Percentiles rank a stretch among this genome's conserved stretches.
phyloP scores from a whole-genome alignment of 352 stramenopile genomes.

The Thalassiosira oceanica region DNA sequence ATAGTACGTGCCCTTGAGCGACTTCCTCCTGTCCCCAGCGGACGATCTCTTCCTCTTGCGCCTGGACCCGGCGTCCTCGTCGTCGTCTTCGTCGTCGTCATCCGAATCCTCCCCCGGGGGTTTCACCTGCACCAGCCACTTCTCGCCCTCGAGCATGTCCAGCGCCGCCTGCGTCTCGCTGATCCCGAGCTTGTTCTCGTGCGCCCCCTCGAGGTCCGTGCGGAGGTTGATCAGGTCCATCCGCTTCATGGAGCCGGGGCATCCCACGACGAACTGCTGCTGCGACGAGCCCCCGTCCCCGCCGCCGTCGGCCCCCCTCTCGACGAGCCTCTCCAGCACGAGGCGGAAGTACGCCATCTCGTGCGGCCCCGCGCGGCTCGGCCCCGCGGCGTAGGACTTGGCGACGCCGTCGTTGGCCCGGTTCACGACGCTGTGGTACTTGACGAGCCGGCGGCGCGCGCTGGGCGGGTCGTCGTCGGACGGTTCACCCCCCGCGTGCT shows the following conservation, averaged over 20 bases:
- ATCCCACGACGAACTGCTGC: conserved; percentile 11
- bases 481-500: not conserved
- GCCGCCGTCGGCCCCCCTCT: conserved; percentile 13
- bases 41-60: no score
- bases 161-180: conserved; percentile 44
- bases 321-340: conserved; percentile 48
- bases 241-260: conserved; percentile 28
- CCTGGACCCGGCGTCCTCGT: conserved; percentile 19
- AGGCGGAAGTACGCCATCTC: conserved; percentile 51
- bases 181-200: conserved; percentile 49
- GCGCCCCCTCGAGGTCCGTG: conserved; percentile 47
- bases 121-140: conserved; percentile 54
- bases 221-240: conserved; percentile 69
- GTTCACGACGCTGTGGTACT: conserved; percentile 66
- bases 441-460: conserved; percentile 3
- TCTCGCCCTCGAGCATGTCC: conserved; percentile 48
- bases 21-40: conserved; percentile 15
- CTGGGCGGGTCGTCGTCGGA: not conserved
- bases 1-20: conserved; percentile 40
- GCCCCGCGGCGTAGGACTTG: conserved; percentile 17
- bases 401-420: conserved; percentile 45
- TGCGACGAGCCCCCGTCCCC: not conserved
- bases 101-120: conserved; percentile 19
- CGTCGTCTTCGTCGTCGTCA: conserved; percentile 49
- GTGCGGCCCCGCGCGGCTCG: conserved; percentile 26